Base-by-base conservation (phyloP, 306 rosid species). In the Corylus americana region DNA sequence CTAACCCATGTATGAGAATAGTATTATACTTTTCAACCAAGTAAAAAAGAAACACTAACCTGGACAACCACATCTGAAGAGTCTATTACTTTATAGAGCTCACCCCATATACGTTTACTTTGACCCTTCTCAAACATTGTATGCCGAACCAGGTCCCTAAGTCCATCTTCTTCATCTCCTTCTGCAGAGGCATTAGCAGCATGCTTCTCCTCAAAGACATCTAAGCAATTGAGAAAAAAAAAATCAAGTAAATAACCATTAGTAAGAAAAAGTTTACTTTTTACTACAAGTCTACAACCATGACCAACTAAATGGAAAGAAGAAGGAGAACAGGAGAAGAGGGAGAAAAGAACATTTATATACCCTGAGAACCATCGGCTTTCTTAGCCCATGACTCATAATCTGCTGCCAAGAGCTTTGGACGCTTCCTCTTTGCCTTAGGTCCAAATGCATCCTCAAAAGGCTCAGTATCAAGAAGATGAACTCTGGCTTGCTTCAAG, bases 71-170 rank as follows among this genome's bases (percentile, higher is more conserved):
- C 98, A 87, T 92, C 98, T 0, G 98, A 95, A 69, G 98, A 95
- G 85, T 95, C 98, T n/a, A 95, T 88, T 35, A 95, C 98, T 89
- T 95, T 92, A 91, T 95, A 95, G 53, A 95, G 98, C 83, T 95
- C 98, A 12, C 98, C 98, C 98, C 98, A 95, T 68, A 95, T 95
- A 49, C 96, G 98, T 85, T 95, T 95, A 87, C 98, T 95, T 80
- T 95, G 98, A 78, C 98, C 98, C 86, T 95, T 95, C 39, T 95
- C 98, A 77, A 95, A 95, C 98, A 95, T 95, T 37, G 76, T 91
- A 84, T 95, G 98, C 47, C 98, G 90, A 76, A 90, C 98, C 63
- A 95, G 86, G 84, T 90, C 98, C 83, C 97, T 88, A 78, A 92
- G 81, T 69, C 94, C 98, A 75, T 87, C 98, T 35, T 50, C 94